These are phyloP conservation scores for Pyropia yezoensis DNA, from an alignment of 23 red algal species.

Conservation along the genomic window DNA sequence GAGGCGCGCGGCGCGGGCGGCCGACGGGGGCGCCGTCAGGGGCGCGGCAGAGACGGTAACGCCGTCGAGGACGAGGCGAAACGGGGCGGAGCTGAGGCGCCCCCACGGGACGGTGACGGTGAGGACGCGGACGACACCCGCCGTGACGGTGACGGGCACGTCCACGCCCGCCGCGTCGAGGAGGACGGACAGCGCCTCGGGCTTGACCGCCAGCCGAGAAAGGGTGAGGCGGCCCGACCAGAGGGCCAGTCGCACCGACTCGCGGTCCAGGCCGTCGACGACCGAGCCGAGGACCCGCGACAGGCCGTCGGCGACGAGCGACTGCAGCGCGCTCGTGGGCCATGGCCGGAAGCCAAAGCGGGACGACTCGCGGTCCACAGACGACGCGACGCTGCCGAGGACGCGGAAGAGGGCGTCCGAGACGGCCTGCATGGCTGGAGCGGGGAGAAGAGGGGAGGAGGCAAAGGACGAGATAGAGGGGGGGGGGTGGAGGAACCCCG, in stretches of 20 bases:
- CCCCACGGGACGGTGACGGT: constrained; percentile 85
- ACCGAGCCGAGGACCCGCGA: constrained; percentile 72
- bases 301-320: constrained; percentile 79
- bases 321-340: constrained; percentile 47
- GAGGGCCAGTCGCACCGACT: constrained; percentile 67
- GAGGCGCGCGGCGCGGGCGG: constrained; percentile 47
- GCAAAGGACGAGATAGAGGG: too few species aligned
- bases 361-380: too few species aligned
- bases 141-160: constrained; percentile 39
- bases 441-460: too few species aligned
- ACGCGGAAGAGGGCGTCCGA: too few species aligned
- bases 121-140: constrained; percentile 66
- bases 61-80: constrained; percentile 52
- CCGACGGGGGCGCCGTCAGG: constrained; percentile 31
- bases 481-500: too few species aligned
- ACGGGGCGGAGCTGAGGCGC: constrained; percentile 63
- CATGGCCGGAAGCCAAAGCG: too few species aligned
- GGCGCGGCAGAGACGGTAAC: constrained; percentile 37
- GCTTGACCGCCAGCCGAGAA: constrained; percentile 53
- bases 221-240: constrained; percentile 83
- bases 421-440: too few species aligned
- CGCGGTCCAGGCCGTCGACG: constrained; percentile 74
- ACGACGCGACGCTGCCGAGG: too few species aligned
- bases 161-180: constrained; percentile 67
- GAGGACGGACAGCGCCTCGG: constrained; percentile 71